A percentile compares a stretch with the other conserved stretches of the same genome.
Evolutionary conservation across 2,329 filamentous ascomycete genomes (phyloP).

Genomic region (Blastomyces percursus): DNA sequence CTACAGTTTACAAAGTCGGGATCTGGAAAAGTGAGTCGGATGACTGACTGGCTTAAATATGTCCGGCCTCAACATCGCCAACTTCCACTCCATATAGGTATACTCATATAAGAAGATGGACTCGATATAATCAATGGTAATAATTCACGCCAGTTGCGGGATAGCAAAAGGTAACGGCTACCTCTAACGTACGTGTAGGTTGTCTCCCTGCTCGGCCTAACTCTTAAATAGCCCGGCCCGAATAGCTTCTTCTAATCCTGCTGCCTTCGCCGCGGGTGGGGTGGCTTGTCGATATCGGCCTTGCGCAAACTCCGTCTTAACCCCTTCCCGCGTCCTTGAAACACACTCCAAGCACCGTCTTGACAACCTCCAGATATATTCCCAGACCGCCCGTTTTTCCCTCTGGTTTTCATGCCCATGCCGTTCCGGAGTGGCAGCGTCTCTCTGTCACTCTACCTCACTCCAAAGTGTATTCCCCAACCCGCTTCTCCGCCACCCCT

Average conservation of each 20-base stretch:
- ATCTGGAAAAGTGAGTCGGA: too few relatives aligned
- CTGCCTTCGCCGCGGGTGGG: conserved; percentile 1
- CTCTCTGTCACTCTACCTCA: conserved; percentile 15
- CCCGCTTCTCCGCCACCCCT: conserved; percentile 17
- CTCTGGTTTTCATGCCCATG: not conserved
- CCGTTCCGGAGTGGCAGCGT: conserved; percentile 18
- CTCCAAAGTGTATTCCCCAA: conserved; percentile 21
- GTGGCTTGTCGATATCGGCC: not conserved
- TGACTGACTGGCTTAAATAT: too few relatives aligned
- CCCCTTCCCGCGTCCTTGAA: conserved; percentile 13
- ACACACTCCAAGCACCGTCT: not conserved
- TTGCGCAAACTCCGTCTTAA: conserved; percentile 10
- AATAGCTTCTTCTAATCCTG: not conserved
- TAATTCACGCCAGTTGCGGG: too few relatives aligned
- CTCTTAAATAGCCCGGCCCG: not conserved
- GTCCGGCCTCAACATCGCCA: too few relatives aligned
- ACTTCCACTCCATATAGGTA: too few relatives aligned
- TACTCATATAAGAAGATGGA: too few relatives aligned
- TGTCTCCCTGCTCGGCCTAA: not conserved
- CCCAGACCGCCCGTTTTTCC: not conserved
- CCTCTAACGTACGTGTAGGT: not conserved
- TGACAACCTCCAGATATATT: too few relatives aligned
- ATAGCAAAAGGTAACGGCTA: too few relatives aligned
- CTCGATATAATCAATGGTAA: too few relatives aligned
- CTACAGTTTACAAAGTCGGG: too few relatives aligned